Base-by-base conservation (phyloP, 2,329 filamentous ascomycete genomes). In the Penicillium sp. region DNA sequence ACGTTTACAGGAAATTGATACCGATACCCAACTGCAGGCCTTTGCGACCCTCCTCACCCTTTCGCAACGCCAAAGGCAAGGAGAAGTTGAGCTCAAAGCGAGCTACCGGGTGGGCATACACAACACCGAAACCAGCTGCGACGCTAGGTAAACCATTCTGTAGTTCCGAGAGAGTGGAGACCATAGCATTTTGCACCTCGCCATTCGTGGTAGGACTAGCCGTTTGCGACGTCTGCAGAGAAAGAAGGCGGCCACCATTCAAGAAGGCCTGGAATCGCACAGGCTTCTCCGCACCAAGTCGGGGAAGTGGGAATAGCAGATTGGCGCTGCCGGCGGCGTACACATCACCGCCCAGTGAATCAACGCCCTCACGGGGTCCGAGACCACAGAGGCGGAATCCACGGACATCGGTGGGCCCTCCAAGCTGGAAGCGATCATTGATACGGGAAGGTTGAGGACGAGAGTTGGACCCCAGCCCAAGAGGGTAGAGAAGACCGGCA, bases 21-120 rank as follows among this genome's bases (percentile, higher is more conserved):
- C 93, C 93, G 34, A 99, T 89, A n/a, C 93, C 93, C 62, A 99
- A 85, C 68, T 93, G 90, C 56, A 99, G 67, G 1, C 93, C 93
- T 74, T 99, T 99, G 47, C 92, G 82, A 13, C 83, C 86, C 61
- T 93, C 86, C 72, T 99, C 93, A 30, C 89, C 90, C 56, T 80
- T 85, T 50, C 93, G 80, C 63, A 89, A 70, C 14, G 92, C 85
- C 51, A 99, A 69, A 1, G 93, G 93, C 58, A 99, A 70, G 61
- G 88, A 90, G 68, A 99, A 95, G 72, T 99, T 99, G 59, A 99
- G 77, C 75, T 99, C 93, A 57, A 99, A 96, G 48, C 93, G 77
- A 10, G 93, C 93, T 16, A 92, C 86, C 0, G 91, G 91, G 64
- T 97, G 92, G 3, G 91, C 93, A 67, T 99, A 99, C 1, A 99